A percentile compares a stretch with the other conserved stretches of the same genome.
Conservation (phyloP, 176 grass and related monocot species). For the Thalia dealbata region DNA sequence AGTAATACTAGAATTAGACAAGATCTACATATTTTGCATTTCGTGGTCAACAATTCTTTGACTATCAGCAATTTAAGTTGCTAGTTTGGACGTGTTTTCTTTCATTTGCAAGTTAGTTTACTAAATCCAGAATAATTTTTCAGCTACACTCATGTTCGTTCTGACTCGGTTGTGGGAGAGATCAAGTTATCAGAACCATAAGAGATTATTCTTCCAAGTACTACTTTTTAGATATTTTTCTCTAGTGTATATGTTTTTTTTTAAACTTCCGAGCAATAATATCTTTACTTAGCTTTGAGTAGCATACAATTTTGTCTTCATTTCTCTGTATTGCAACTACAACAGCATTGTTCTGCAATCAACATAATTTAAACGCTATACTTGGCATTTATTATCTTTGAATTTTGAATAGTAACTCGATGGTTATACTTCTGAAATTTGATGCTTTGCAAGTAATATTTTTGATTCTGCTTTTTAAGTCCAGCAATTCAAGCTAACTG, state of each 20-base stretch:
- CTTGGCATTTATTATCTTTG: background rate
- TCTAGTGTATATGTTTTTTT: background rate
- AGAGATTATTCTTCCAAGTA: slow-evolving; percentile 58
- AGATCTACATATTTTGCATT: background rate
- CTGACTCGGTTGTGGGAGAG: slow-evolving; percentile 67
- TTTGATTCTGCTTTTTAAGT: too few relatives aligned
- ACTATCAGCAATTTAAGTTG: background rate
- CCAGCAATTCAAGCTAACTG: too few relatives aligned
- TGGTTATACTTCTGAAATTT: too few relatives aligned
- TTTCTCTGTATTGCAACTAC: too few relatives aligned
- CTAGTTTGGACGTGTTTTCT: background rate
- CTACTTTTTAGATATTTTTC: too few relatives aligned
- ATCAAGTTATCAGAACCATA: slow-evolving; percentile 73
- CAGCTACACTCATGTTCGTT: slow-evolving; percentile 89
- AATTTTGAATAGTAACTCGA: too few relatives aligned
- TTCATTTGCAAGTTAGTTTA: background rate
- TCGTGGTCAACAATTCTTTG: background rate
- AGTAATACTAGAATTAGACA: background rate
- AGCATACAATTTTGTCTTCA: too few relatives aligned
- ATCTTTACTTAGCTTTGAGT: too few relatives aligned
- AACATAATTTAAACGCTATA: background rate
- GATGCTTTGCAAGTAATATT: too few relatives aligned
- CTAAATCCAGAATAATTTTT: slow-evolving; percentile 5
- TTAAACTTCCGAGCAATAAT: background rate
- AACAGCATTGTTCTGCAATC: too few relatives aligned